phyloP scores from a whole-genome alignment of 2,329 filamentous ascomycete species.

The Fonsecaea erecta region DNA sequence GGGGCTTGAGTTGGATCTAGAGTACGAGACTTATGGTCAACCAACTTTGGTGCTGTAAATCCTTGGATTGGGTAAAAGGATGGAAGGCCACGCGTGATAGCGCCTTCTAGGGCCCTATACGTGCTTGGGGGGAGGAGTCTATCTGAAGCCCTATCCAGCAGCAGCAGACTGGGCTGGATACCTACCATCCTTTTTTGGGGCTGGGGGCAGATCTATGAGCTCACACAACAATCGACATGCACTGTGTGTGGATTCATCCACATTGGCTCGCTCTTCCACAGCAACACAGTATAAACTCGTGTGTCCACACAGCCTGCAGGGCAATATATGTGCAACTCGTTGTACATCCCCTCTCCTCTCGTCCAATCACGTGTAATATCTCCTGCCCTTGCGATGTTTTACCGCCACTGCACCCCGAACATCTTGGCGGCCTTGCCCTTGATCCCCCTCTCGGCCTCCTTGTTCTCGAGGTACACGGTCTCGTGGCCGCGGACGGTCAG shows the following conservation, averaged over 20 bases:
- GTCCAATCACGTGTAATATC: neutral
- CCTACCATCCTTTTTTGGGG: neutral
- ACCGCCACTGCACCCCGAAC: constrained; percentile 56
- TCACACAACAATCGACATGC: neutral
- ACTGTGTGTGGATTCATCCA: neutral
- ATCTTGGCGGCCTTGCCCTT: constrained; percentile 55
- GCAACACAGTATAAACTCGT: neutral
- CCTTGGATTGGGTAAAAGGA: neutral
- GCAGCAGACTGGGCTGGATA: neutral
- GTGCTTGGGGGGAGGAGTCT: too few species aligned
- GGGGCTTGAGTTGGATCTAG: neutral
- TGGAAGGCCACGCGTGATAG: neutral
- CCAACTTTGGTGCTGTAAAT: neutral
- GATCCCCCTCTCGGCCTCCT: constrained; percentile 44
- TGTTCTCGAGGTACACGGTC: constrained; percentile 53
- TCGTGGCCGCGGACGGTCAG: constrained; percentile 70
- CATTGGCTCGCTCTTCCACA: neutral
- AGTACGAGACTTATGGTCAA: neutral
- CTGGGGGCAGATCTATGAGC: neutral
- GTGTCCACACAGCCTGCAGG: too few species aligned
- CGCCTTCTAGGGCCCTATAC: too few species aligned
- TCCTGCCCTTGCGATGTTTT: neutral
- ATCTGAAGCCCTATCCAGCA: neutral
- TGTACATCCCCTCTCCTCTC: neutral
- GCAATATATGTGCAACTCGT: neutral